These are phyloP conservation scores for Chamaecrista fasciculata DNA, from an alignment of 306 rosid species.

Conservation along the genomic window DNA sequence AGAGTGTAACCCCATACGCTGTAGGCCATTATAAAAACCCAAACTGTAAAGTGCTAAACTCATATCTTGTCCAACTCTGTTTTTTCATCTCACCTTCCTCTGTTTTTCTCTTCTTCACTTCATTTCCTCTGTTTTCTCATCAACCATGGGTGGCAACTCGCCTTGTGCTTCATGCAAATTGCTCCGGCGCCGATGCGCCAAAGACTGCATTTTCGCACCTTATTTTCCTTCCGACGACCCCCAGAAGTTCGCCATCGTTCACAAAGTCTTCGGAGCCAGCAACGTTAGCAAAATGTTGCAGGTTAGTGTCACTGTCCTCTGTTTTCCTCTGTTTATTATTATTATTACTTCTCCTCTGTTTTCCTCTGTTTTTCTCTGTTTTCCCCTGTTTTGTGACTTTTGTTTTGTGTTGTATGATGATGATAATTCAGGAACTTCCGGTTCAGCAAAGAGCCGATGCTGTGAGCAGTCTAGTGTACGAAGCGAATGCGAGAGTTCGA, in stretches of 20 bases:
- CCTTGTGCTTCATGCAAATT: conserved; percentile 99
- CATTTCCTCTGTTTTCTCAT: not conserved
- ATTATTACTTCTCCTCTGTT: too few relatives aligned
- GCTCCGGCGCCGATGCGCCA: conserved; percentile 80
- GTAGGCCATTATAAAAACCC: conserved; percentile 37
- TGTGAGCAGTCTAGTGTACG: conserved; percentile 90
- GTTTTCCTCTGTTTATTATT: too few relatives aligned
- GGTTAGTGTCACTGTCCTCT: conserved; percentile 54
- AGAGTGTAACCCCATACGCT: conserved; percentile 2
- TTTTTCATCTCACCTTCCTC: not conserved
- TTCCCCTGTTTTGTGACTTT: too few relatives aligned
- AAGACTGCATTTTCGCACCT: conserved; percentile 86
- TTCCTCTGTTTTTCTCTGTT: too few relatives aligned
- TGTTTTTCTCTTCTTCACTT: not conserved
- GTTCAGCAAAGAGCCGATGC: conserved; percentile 81
- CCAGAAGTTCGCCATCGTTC: conserved; percentile 85
- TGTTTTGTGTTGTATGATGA: not conserved
- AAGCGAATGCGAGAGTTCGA: conserved; percentile 80
- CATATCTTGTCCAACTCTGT: conserved; percentile 14
- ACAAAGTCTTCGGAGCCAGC: conserved; percentile 98
- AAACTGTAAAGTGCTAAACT: not conserved
- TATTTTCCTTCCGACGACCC: conserved; percentile 88
- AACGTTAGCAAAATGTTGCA: conserved; percentile 94
- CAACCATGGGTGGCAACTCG: conserved; percentile 56
- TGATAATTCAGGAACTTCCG: conserved; percentile 84